phyloP scores from a whole-genome alignment of 108 stramenopile genomes.

The Halocafeteria seosinensis region DNA sequence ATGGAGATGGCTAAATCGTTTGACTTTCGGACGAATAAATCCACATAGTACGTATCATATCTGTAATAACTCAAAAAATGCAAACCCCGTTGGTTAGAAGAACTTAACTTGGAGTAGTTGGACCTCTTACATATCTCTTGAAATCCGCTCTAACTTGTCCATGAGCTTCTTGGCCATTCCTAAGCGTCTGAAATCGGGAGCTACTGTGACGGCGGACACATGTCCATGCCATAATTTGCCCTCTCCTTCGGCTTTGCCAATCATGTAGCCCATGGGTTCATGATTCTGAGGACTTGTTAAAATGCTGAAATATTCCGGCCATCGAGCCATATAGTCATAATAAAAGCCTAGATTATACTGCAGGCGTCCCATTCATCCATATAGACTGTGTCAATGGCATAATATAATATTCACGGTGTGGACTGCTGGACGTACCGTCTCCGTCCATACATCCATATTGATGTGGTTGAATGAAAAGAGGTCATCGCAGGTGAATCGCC shows the following conservation, averaged over 20 bases:
- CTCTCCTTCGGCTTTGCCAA: conserved; percentile 78
- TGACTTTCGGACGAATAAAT: conserved; percentile 80
- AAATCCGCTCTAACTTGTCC: conserved; percentile 67
- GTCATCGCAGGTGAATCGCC: conserved; percentile 71
- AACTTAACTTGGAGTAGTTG: background rate
- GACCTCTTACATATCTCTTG: conserved; percentile 1
- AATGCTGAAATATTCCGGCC: conserved; percentile 81
- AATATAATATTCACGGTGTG: conserved; percentile 15
- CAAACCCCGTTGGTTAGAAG: background rate
- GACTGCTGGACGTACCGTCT: conserved; percentile 33
- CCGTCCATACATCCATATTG: conserved; percentile 83
- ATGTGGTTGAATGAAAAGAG: conserved; percentile 87
- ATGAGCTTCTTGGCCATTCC: conserved; percentile 78
- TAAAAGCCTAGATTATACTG: conserved; percentile 58
- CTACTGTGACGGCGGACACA: conserved; percentile 88
- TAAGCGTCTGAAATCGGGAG: conserved; percentile 62
- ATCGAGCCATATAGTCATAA: conserved; percentile 68
- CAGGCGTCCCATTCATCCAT: too few relatives aligned
- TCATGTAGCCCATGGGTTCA: conserved; percentile 46
- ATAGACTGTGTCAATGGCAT: conserved; percentile 27
- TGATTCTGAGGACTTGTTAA: conserved; percentile 58
- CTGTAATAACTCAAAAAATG: background rate
- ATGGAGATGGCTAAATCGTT: conserved; percentile 81
- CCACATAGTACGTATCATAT: conserved; percentile 68
- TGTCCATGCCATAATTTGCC: conserved; percentile 90